Evolutionary conservation across 805 yeast species (phyloP).

Genomic region (Hanseniaspora opuntiae): DNA sequence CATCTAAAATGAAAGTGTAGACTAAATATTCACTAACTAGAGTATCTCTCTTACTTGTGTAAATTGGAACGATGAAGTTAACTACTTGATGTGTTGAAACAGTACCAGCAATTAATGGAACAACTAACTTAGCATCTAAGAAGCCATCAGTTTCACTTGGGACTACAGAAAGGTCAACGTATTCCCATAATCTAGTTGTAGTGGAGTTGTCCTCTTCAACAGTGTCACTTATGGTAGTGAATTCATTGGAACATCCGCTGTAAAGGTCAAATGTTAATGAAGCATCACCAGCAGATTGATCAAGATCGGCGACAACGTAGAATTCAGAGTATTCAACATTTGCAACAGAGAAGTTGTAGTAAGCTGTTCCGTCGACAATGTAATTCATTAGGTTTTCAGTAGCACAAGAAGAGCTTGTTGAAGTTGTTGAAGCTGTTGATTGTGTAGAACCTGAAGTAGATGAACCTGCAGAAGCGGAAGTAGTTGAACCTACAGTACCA

Average conservation of each 20-base stretch:
- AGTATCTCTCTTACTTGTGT: neutral
- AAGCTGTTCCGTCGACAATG: neutral
- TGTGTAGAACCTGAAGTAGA: no score
- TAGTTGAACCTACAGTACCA: no score
- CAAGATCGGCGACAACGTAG: neutral
- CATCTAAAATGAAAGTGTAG: neutral
- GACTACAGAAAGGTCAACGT: neutral
- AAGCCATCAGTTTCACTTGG: neutral
- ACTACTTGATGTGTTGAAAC: neutral
- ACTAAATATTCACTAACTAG: neutral
- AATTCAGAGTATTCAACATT: neutral
- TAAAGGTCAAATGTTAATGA: neutral
- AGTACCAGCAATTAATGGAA: neutral
- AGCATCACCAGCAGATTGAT: neutral
- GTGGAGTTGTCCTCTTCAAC: neutral
- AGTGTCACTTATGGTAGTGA: neutral
- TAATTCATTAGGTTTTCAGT: neutral
- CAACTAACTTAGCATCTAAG: neutral
- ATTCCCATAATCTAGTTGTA: neutral
- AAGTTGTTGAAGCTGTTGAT: no score
- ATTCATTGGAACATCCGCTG: neutral
- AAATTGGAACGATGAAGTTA: neutral
- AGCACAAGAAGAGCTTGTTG: neutral
- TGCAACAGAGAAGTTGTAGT: neutral
- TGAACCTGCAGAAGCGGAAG: no score